Evolutionary conservation across 192 early-diverging fungal species (phyloP), one percentile per base, ranked within the genome.

Genomic region (Ambispora gerdemannii): DNA sequence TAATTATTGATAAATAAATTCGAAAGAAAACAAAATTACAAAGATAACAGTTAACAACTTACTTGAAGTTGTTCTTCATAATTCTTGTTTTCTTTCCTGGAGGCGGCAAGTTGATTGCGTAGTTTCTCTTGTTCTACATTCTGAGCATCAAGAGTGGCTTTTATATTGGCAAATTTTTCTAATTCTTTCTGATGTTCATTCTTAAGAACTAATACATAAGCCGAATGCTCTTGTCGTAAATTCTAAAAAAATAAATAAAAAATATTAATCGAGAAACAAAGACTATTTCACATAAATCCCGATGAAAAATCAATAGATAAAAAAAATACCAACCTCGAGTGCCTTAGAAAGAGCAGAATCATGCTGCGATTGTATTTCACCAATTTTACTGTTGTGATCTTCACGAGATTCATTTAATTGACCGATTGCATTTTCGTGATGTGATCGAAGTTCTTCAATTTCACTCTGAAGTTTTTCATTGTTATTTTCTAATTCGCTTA

Each of bases 31-130:
- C 15, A 15, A 43, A 43, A 43, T 10, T 43, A 43, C 38, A 15
- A 6, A 43, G 6, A 43, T 10, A 43, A 43, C 15, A 43, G 38
- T 43, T 2, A 58, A 58, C 20, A 58, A 3, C 55, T 58, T 64
- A 64, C 63, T 28, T 28, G 8, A 31, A 62, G 63, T 49, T 43
- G 35, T 27, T 64, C 63, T 43, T 64, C 63, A 43, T 64, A 43
- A 25, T 64, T 38, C 20, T 64, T 64, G 36, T 33, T 43, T 49
- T 64, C 30, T 33, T 64, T 64, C 25, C 50, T 69, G 19, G n/a
- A 52, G 20, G 35, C 20, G 19, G 52, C 10, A 27, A 69, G 22
- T 56, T 69, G 51, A 3, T 56, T 38, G 24, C n/a, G 33, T 31
- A 69, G 6, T 30, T 32, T 22, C 17, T 58, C 35, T 11, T 49